phyloP scores from a whole-genome alignment of 1,284 basidiomycete species.

The Mycocalia duriaeana region DNA sequence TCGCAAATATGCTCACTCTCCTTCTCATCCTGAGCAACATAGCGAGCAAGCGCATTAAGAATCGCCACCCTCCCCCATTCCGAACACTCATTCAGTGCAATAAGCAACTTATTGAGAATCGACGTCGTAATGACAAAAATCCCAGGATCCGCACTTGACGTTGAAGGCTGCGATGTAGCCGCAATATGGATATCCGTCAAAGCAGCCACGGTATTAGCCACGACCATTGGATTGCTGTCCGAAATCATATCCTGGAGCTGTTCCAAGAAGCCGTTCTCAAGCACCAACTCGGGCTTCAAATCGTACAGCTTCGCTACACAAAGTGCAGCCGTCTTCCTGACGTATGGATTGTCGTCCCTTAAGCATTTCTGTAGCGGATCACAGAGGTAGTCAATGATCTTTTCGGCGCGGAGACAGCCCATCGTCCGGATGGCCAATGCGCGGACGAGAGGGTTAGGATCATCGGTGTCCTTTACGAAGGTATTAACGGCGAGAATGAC shows the following conservation, averaged over 20 bases:
- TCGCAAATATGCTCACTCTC: slow-evolving; percentile 99
- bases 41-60: slow-evolving; percentile 81
- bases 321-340: slow-evolving; percentile 93
- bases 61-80: slow-evolving; percentile 98
- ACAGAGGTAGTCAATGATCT: slow-evolving; percentile 97
- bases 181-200: slow-evolving; percentile 88
- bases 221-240: slow-evolving; percentile 98
- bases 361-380: slow-evolving; percentile 90
- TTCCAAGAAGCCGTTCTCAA: slow-evolving; percentile 93
- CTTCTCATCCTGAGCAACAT: slow-evolving; percentile 80
- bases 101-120: slow-evolving; percentile 85
- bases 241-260: slow-evolving; percentile 87
- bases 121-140: slow-evolving; percentile 80
- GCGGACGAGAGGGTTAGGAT: slow-evolving; percentile 93
- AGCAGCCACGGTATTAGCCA: slow-evolving; percentile 91
- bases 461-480: slow-evolving; percentile 95
- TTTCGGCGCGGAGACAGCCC: slow-evolving; percentile 95
- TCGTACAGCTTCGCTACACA: slow-evolving; percentile 97
- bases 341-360: slow-evolving; percentile 94
- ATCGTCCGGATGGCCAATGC: slow-evolving; percentile 97
- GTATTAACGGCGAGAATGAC: slow-evolving; percentile 99
- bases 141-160: slow-evolving; percentile 56
- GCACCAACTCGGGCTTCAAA: slow-evolving; percentile 89
- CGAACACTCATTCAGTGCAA: slow-evolving; percentile 96
- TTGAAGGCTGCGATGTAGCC: slow-evolving; percentile 50